These are phyloP conservation scores for Talaromyces pinophilus DNA, from an alignment of 2,329 filamentous ascomycete genomes.

Conservation along the genomic window DNA sequence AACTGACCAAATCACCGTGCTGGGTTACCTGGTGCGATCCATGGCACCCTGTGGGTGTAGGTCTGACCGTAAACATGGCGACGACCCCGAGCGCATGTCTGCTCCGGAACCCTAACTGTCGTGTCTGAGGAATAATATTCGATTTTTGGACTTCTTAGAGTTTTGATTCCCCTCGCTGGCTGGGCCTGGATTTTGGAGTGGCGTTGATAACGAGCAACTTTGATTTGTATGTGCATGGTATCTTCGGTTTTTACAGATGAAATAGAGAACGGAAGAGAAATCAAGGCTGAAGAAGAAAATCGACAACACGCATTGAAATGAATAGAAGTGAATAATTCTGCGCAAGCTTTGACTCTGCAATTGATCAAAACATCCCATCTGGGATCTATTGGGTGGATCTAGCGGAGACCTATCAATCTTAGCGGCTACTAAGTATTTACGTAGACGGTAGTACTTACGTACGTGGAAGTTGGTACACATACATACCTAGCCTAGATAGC, in stretches of 20 bases:
- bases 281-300: background rate
- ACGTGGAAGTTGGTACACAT: too few relatives aligned
- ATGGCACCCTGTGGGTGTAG: background rate
- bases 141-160: background rate
- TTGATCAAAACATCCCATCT: background rate
- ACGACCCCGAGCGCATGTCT: background rate
- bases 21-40: background rate
- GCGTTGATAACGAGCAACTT: background rate
- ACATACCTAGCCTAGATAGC: background rate
- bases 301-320: background rate
- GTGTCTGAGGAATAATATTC: background rate
- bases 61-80: background rate
- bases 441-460: too few relatives aligned
- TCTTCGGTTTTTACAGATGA: background rate
- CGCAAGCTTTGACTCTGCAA: background rate
- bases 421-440: too few relatives aligned
- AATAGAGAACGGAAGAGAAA: background rate
- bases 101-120: background rate
- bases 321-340: background rate
- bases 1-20: background rate
- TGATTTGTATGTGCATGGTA: background rate
- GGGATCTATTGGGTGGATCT: background rate
- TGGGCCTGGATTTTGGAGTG: background rate
- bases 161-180: background rate
- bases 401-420: background rate